Evolutionary conservation across 306 rosid genomes (phyloP).

Genomic region (Sphenostylis stenocarpa): DNA sequence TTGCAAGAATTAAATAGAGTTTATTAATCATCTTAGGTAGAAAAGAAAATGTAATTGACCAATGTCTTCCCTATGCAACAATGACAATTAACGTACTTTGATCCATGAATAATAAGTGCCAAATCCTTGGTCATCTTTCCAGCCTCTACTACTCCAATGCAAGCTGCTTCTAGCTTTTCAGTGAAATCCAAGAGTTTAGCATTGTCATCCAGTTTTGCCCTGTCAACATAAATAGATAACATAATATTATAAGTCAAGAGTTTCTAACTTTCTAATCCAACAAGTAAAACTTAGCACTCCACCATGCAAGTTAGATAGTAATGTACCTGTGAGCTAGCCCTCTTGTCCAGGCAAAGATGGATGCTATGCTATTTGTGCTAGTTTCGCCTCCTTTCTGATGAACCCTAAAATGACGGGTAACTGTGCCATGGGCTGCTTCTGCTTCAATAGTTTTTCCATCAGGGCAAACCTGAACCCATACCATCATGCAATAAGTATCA

Average conservation of each 20-base stretch:
- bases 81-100: slow-evolving; percentile 55
- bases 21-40: slow-evolving; percentile 5
- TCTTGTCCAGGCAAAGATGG: slow-evolving; percentile 98
- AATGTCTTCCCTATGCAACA: background rate
- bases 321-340: slow-evolving; percentile 94
- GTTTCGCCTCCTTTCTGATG: slow-evolving; percentile 99
- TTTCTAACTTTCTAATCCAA: background rate
- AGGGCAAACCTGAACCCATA: slow-evolving; percentile 84
- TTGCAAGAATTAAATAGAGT: slow-evolving; percentile 12
- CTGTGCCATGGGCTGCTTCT: slow-evolving; percentile 99
- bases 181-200: slow-evolving; percentile 70
- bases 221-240: slow-evolving; percentile 22
- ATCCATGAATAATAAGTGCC: slow-evolving; percentile 88
- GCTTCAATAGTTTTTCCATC: slow-evolving; percentile 99
- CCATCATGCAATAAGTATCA: slow-evolving; percentile 22
- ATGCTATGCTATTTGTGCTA: slow-evolving; percentile 99
- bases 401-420: slow-evolving; percentile 93
- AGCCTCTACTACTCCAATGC: slow-evolving; percentile 77
- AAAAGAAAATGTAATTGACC: background rate
- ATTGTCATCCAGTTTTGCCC: slow-evolving; percentile 93
- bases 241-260: background rate
- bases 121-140: slow-evolving; percentile 99
- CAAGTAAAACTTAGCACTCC: background rate
- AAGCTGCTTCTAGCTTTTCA: slow-evolving; percentile 81
- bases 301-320: slow-evolving; percentile 2